Base-by-base conservation (phyloP, 352 stramenopile genomes). In the Globisporangium radiosum region DNA sequence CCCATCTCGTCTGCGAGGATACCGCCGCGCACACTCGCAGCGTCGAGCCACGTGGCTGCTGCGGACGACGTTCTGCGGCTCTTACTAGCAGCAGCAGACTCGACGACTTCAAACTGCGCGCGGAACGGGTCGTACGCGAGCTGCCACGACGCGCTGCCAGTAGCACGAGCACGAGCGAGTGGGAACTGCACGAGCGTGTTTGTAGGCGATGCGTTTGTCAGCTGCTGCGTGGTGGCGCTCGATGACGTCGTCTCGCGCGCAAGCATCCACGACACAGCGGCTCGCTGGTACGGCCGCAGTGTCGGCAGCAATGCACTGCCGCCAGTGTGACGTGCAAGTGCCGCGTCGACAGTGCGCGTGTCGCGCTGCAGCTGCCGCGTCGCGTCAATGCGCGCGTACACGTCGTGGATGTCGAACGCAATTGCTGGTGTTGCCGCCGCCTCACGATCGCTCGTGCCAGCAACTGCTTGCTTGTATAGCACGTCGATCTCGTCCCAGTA, bases 231-330 rank as follows among this genome's bases (percentile, higher is more conserved):
- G 25, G 25, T 33, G 25, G 11, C 43, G 4, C 43, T 47, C 13
- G 10, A 47, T 17, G 43, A 6, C 44, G 49, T n/a, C 6, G 2
- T 66, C 69, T 99, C 97, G 66, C 98, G 90, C 17, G 62, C 59
- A 1, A 86, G 56, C 84, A 92, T 93, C 97, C 97, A 99, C 8
- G 85, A 96, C 14, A 98, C 78, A 0, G 96, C 96, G 62, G 98
- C 96, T 47, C 96, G 78, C 69, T 99, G 97, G 75, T 99, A 99
- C 33, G 88, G 85, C 3, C 99, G 71, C n/a, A 99, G 73, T 6
- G 71, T 94, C 19, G 92, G 89, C 4, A 94, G 15, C 62, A 40
- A 96, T 64, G 51, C 67, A 48, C 55, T 54, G 39, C 36, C 39
- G 44, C 42, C 45, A 19, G 33, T 50, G 38, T 39, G 43, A 25